phyloP scores from a whole-genome alignment of 768 basidiomycete genomes.

The Termitomyces sp. region DNA sequence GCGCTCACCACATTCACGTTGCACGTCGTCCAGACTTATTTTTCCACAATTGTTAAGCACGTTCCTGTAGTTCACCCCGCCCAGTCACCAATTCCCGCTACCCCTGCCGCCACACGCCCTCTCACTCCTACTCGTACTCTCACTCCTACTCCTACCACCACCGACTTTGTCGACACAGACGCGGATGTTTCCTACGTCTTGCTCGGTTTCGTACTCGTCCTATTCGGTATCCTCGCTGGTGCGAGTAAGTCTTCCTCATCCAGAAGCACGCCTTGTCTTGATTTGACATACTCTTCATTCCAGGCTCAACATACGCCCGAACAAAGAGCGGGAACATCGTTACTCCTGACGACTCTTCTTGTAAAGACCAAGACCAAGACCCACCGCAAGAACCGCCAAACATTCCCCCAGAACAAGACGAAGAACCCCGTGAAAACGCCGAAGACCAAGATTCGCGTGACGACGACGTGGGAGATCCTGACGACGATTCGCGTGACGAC shows the following conservation, averaged over 20 bases:
- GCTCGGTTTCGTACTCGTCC: background rate
- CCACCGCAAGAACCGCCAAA: background rate
- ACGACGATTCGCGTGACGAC: background rate
- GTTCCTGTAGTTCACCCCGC: background rate
- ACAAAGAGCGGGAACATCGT: background rate
- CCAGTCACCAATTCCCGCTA: background rate
- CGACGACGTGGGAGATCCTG: background rate
- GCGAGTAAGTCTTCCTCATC: background rate
- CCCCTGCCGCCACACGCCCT: background rate
- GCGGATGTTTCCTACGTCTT: background rate
- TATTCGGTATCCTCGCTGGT: background rate
- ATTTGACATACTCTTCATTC: background rate
- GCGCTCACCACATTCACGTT: background rate
- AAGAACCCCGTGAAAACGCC: background rate
- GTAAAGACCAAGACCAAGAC: background rate
- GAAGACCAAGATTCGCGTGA: background rate
- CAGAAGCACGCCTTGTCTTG: background rate
- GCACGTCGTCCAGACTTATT: background rate
- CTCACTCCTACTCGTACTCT: background rate
- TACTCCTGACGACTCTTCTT: background rate
- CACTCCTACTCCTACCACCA: no score
- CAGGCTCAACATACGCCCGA: background rate
- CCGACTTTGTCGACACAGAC: background rate
- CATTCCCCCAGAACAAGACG: background rate
- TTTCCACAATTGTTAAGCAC: background rate